Base-by-base conservation (phyloP, 179 eudicot genomes). In the Camellia oleifera region DNA sequence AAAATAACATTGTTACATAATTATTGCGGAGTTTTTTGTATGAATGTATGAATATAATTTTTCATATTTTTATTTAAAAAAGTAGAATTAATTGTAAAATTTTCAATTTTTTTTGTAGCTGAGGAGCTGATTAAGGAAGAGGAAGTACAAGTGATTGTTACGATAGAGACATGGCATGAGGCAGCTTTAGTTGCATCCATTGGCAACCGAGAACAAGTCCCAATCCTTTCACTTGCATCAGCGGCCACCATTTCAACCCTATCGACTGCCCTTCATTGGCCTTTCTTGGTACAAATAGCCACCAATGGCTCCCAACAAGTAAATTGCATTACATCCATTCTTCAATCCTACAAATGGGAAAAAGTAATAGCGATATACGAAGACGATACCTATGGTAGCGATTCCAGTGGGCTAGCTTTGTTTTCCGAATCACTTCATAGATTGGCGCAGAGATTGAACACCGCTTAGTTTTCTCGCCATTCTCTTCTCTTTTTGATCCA, bases 341-440 rank as follows among this genome's bases (percentile, higher is more conserved):
- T 84, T 20, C 64, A 45, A 5, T 79, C 82, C 26, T 84, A 68
- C 78, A 64, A 82, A 58, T 91, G 94, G 94, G 66, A 77, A 77
- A 84, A 75, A 40, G 90, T 89, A 13, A 78, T 91, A 7, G 87
- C 46, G 3, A 82, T 89, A 2, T 86, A 91, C 58, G 92, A 91
- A 76, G 88, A 83, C 46, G 79, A 79, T 32, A 60, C 63, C 4
- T 81, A 63, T 72, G 85, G 84, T 62, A 83, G 80, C 1, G 89
- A 76, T 78, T 85, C 89, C 1, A 86, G 81, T 0, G 60, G 62
- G 53, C 9, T 79, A 42, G 58, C 85, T 72, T 57, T 67, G 1
- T 66, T 89, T 60, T 79, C 92, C 7, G 80, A 81, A 42, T 77
- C 83, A 20, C 88, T 90, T 13, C 81, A 81, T 57, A 53, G 74